Conservation (phyloP, 2,329 filamentous ascomycete genomes). For the Pestalotiopsis sp. region DNA sequence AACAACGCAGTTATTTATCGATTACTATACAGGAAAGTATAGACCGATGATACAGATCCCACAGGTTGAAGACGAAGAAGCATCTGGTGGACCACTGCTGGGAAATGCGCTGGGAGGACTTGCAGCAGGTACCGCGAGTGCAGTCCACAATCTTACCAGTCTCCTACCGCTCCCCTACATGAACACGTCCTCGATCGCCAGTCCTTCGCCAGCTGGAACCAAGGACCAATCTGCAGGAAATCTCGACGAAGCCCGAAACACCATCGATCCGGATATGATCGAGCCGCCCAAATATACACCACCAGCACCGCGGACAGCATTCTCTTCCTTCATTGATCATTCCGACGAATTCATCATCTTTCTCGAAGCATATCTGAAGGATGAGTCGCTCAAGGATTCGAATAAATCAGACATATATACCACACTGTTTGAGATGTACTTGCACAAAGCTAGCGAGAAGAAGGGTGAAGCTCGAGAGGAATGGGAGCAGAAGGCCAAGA, state of each 20-base stretch:
- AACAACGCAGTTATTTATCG: slow-evolving; percentile 86
- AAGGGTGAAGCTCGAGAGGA: slow-evolving; percentile 68
- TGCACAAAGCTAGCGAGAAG: slow-evolving; percentile 81
- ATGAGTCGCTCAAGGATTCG: slow-evolving; percentile 68
- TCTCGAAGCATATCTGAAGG: slow-evolving; percentile 81
- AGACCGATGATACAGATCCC: slow-evolving; percentile 67
- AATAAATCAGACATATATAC: slow-evolving; percentile 89
- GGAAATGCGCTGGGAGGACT: slow-evolving; percentile 40
- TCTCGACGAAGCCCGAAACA: slow-evolving; percentile 40
- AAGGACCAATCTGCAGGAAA: slow-evolving; percentile 56
- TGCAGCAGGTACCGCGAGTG: slow-evolving; percentile 66
- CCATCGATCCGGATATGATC: slow-evolving; percentile 50
- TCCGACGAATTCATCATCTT: slow-evolving; percentile 90
- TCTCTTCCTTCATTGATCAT: slow-evolving; percentile 96
- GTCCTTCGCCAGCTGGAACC: slow-evolving; percentile 54
- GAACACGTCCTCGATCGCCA: slow-evolving; percentile 62
- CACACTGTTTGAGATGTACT: slow-evolving; percentile 96
- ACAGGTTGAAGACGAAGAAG: slow-evolving; percentile 37
- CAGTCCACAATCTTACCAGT: slow-evolving; percentile 83
- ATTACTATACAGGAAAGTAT: slow-evolving; percentile 91
- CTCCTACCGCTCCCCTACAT: slow-evolving; percentile 86
- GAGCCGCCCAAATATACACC: slow-evolving; percentile 67
- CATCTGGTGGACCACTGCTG: slow-evolving; percentile 33
- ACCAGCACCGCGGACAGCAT: slow-evolving; percentile 84
- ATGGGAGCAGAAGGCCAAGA: slow-evolving; percentile 92